phyloP scores from a whole-genome alignment of 176 grass and related monocot species.

The Oryza australiensis region DNA sequence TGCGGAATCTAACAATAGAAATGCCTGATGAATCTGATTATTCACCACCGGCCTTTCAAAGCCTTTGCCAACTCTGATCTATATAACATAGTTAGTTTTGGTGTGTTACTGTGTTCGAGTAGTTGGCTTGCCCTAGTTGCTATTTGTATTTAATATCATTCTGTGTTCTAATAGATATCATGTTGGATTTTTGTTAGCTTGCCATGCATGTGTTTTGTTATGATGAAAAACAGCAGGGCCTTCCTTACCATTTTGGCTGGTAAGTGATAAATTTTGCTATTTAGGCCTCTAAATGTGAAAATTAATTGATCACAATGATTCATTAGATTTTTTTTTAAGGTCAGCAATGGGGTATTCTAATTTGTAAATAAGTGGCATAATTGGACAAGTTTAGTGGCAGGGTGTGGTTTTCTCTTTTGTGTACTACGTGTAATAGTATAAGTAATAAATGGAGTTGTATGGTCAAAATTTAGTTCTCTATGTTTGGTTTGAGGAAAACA shows the following conservation, averaged over 20 bases:
- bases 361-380: not conserved
- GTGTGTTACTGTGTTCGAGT: conserved; percentile 21
- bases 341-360: not conserved
- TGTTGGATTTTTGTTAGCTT: conserved; percentile 27
- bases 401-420: not conserved
- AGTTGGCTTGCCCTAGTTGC: conserved; percentile 25
- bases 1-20: too few relatives aligned
- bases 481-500: conserved; percentile 55
- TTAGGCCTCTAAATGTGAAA: not conserved
- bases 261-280: not conserved
- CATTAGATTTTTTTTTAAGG: not conserved
- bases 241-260: not conserved
- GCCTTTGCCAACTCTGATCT: not conserved
- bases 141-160: conserved; percentile 24
- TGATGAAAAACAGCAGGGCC: conserved; percentile 51
- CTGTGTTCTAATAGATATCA: conserved; percentile 3
- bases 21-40: too few relatives aligned
- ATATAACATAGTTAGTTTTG: not conserved
- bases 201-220: conserved; percentile 22
- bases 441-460: not conserved
- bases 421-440: not conserved
- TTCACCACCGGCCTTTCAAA: too few relatives aligned
- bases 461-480: conserved; percentile 32
- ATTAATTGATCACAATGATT: not conserved
- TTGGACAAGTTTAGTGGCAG: not conserved